Evolutionary conservation across 768 basidiomycete genomes (phyloP).

Genomic region (Chalciporus pseudorubinellus): DNA sequence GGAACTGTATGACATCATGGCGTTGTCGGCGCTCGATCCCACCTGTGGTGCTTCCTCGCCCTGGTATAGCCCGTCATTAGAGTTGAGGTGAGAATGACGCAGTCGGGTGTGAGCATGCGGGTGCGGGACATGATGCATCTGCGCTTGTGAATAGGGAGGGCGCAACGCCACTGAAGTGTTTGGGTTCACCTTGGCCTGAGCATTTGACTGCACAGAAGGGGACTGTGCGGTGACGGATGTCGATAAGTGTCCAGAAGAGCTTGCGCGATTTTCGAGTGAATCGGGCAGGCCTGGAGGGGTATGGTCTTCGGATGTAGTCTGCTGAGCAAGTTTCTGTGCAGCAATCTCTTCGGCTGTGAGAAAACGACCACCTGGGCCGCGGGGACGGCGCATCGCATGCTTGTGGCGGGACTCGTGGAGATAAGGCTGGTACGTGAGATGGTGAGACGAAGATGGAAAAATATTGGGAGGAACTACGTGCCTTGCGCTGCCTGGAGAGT

Average conservation of each 20-base stretch:
- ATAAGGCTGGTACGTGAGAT: constrained; percentile 68
- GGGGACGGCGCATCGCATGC: constrained; percentile 95
- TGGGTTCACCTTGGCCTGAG: constrained; percentile 31
- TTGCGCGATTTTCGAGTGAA: constrained; percentile 16
- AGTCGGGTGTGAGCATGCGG: constrained; percentile 76
- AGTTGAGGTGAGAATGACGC: constrained; percentile 56
- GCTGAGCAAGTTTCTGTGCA: constrained; percentile 57
- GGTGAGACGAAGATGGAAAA: constrained; percentile 7
- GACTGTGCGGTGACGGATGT: constrained; percentile 20
- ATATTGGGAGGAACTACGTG: constrained; percentile 25
- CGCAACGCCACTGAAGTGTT: constrained; percentile 48
- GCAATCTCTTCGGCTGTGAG: constrained; percentile 95
- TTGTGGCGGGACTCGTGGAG: constrained; percentile 97
- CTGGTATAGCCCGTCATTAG: constrained; percentile 40
- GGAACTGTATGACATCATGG: constrained; percentile 49
- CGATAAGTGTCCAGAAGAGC: constrained; percentile 15
- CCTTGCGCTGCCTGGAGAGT: constrained; percentile 92
- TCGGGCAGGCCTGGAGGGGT: constrained; percentile 18
- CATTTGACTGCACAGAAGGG: constrained; percentile 21
- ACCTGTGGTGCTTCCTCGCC: constrained; percentile 27
- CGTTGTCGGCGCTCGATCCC: constrained; percentile 33
- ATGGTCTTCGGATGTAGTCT: constrained; percentile 26
- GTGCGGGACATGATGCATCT: constrained; percentile 80
- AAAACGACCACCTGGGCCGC: constrained; percentile 96
- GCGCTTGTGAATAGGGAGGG: constrained; percentile 54